Percentiles rank a stretch among this genome's conserved stretches.
These are phyloP conservation scores for Magnolia kwangsiensis DNA, from an alignment of 164 flowering plant genomes.

Conservation along the genomic window DNA sequence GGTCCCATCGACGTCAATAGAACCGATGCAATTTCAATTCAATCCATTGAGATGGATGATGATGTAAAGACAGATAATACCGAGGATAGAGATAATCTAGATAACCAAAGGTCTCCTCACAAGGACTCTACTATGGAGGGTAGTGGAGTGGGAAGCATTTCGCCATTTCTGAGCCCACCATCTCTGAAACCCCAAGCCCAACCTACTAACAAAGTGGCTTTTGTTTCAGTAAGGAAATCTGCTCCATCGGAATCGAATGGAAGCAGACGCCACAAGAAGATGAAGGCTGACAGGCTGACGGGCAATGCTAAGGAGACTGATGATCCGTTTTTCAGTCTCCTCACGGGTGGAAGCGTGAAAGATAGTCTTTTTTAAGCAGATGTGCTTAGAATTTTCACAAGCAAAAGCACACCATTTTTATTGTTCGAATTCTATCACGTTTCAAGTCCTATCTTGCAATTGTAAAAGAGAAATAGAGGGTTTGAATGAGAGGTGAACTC, in stretches of 20 bases:
- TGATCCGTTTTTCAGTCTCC: constrained; percentile 49
- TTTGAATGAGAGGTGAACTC: too few species aligned
- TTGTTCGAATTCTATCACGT: too few species aligned
- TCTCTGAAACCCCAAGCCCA: constrained; percentile 16
- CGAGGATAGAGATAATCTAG: background rate
- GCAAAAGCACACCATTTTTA: too few species aligned
- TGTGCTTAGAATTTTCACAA: background rate
- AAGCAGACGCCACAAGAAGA: constrained; percentile 1
- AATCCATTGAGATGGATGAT: constrained; percentile 4
- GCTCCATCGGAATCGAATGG: constrained; percentile 17
- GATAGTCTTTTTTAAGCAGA: constrained; percentile 35
- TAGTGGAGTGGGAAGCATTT: constrained; percentile 8
- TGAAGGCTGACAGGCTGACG: background rate
- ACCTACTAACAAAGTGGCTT: constrained; percentile 41
- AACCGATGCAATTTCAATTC: constrained; percentile 6
- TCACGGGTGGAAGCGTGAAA: constrained; percentile 37
- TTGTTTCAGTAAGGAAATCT: constrained; percentile 40
- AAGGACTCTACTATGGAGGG: constrained; percentile 5
- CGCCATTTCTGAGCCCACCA: constrained; percentile 12
- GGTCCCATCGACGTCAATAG: background rate
- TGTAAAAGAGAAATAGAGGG: background rate
- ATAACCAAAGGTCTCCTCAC: constrained; percentile 6
- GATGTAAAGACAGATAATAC: constrained; percentile 12
- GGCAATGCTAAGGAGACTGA: constrained; percentile 17
- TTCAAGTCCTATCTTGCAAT: background rate